Percentiles rank a stretch among this genome's conserved stretches.
These are phyloP conservation scores for Malbranchea cinnamomea DNA, from an alignment of 2,329 filamentous ascomycete genomes.

Conservation along the genomic window DNA sequence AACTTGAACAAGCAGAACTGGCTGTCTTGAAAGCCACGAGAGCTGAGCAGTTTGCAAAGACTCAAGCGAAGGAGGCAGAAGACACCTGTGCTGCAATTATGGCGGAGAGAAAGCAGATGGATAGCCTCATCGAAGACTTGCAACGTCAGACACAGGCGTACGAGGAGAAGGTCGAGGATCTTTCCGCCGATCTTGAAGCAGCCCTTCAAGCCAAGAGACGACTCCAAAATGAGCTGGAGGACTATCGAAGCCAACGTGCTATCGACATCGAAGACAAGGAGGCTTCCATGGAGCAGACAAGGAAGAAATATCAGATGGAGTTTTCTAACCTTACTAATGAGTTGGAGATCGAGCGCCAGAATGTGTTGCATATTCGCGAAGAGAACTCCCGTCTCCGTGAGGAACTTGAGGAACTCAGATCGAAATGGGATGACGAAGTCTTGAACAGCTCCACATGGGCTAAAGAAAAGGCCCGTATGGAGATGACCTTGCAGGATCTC, in stretches of 20 bases:
- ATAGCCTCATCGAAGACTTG: slow-evolving; percentile 72
- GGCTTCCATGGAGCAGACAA: slow-evolving; percentile 86
- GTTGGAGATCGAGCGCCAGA: slow-evolving; percentile 83
- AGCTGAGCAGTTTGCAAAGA: slow-evolving; percentile 85
- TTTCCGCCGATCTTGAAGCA: slow-evolving; percentile 75
- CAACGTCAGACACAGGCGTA: slow-evolving; percentile 79
- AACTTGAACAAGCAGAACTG: slow-evolving; percentile 92
- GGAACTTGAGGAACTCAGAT: slow-evolving; percentile 84
- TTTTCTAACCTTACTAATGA: slow-evolving; percentile 81
- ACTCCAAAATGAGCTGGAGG: slow-evolving; percentile 91
- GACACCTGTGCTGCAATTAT: slow-evolving; percentile 81
- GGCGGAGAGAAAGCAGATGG: slow-evolving; percentile 83
- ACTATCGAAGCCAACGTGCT: slow-evolving; percentile 86
- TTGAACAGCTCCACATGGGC: slow-evolving; percentile 96
- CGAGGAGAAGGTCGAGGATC: slow-evolving; percentile 81
- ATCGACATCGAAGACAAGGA: slow-evolving; percentile 97
- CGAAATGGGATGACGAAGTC: slow-evolving; percentile 97
- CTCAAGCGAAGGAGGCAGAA: slow-evolving; percentile 79
- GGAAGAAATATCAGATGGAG: slow-evolving; percentile 93
- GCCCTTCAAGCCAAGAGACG: slow-evolving; percentile 82
- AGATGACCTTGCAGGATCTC: slow-evolving; percentile 77
- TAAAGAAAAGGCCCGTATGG: slow-evolving; percentile 88
- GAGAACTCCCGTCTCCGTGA: slow-evolving; percentile 84
- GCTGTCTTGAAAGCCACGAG: slow-evolving; percentile 81
- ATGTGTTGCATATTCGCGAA: slow-evolving; percentile 65